These are phyloP conservation scores for Aphanomyces euteiches DNA, from an alignment of 352 stramenopile genomes.

Conservation along the genomic window DNA sequence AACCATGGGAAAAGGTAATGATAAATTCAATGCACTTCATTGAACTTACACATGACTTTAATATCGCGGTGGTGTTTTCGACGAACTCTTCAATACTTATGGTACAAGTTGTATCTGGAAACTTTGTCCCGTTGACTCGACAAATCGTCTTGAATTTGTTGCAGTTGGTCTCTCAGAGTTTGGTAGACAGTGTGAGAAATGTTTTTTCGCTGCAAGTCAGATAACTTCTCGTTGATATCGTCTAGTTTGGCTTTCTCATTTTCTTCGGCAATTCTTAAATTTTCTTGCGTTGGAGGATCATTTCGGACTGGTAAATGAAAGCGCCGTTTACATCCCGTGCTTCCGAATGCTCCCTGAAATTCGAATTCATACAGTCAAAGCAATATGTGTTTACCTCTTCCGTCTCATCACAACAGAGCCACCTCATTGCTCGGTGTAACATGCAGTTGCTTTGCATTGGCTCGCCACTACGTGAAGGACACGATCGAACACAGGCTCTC, in stretches of 20 bases:
- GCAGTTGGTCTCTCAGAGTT: slow-evolving; percentile 45
- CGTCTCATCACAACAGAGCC: slow-evolving; percentile 72
- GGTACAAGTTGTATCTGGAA: slow-evolving; percentile 41
- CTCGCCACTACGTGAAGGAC: slow-evolving; percentile 38
- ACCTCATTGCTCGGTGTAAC: slow-evolving; percentile 64
- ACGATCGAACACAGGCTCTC: slow-evolving; percentile 57
- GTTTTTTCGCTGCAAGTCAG: slow-evolving; percentile 55
- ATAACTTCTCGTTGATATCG: slow-evolving; percentile 56
- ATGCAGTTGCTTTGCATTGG: slow-evolving; percentile 47
- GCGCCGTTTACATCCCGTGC: slow-evolving; percentile 49
- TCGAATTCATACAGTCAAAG: background rate
- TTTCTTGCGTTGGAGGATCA: slow-evolving; percentile 42
- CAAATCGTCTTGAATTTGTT: slow-evolving; percentile 52
- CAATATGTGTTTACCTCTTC: slow-evolving; percentile 44
- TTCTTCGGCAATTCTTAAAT: slow-evolving; percentile 44
- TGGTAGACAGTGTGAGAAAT: slow-evolving; percentile 51
- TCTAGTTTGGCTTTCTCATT: slow-evolving; percentile 45
- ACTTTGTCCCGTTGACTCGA: slow-evolving; percentile 42
- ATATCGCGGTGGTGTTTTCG: background rate
- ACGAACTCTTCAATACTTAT: background rate
- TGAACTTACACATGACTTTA: background rate
- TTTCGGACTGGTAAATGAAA: slow-evolving; percentile 56
- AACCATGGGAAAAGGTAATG: no score
- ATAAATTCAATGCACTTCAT: no score
- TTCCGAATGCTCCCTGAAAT: slow-evolving; percentile 41